Evolutionary conservation across 345 rosid genomes (phyloP), one percentile per base, ranked within the genome.

Genomic region (Sisymbrium altissimum): DNA sequence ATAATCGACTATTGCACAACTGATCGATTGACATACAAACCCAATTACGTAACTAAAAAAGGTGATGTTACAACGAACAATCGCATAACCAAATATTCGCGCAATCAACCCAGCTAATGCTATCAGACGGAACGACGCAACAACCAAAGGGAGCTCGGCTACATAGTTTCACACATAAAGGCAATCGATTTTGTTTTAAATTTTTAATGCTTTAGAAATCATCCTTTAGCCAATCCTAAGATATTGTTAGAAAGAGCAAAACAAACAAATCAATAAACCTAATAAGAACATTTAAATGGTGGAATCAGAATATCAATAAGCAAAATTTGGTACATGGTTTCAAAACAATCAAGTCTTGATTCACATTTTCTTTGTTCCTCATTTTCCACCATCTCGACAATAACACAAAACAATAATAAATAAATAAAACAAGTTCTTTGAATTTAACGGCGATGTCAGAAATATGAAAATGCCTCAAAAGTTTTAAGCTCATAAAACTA

Each of bases 231-330:
- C 2, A 23, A 2, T 30, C 52, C 10, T 17, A 18, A 46, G 5
- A 18, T 32, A 2, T 1, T 7, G 38, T 8, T 1, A 36, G 40
- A 9, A 10, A 8, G 36, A 33, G 40, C 8, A 59, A 3, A 4
- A 3, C 13, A 49, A 9, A 14, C 0, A 21, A 21, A 4, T 15
- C 1, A 0, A 39, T 3, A 39, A 13, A 29, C 19, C 2, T 11
- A 60, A 4, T 12, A 27, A 1, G 3, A n/a, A 6, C 14, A 43
- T 9, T 19, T 39, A 4, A 52, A 41, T 21, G 52, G 73, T 64
- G 68, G 68, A 58, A 59, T 77, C 81, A 77, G 81, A 72, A 77
- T 77, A 77, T 77, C 81, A 77, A 77, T 77, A 77, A 77, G 81
- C 81, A 38, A 77, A 18, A 64, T 44, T 18, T 10, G 64, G 72